phyloP scores from a whole-genome alignment of 768 basidiomycete genomes.

The Cyathus striatus region DNA sequence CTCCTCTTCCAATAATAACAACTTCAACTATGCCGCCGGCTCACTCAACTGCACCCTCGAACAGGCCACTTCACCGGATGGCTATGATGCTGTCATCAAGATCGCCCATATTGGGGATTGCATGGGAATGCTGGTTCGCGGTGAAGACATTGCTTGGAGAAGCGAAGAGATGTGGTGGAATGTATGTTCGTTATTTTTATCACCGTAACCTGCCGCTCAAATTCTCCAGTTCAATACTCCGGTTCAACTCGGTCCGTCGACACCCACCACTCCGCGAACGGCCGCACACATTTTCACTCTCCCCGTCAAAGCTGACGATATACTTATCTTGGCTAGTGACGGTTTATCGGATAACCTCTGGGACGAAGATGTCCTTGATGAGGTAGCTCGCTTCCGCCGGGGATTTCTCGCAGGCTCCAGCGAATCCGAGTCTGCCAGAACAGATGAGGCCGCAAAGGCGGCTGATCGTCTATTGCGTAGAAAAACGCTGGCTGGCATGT shows the following conservation, averaged over 20 bases:
- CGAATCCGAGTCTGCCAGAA: neutral
- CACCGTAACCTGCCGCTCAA: neutral
- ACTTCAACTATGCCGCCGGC: neutral
- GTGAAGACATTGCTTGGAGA: constrained; percentile 75
- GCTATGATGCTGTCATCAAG: constrained; percentile 57
- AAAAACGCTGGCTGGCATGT: constrained; percentile 59
- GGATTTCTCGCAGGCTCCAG: constrained; percentile 3
- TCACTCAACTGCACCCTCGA: constrained; percentile 2
- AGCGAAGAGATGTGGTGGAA: constrained; percentile 93
- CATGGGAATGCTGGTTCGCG: constrained; percentile 81
- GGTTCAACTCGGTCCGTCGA: constrained; percentile 35
- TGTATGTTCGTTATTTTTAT: constrained; percentile 29
- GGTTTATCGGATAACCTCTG: constrained; percentile 85
- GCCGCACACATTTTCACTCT: constrained; percentile 68
- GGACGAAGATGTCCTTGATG: constrained; percentile 85
- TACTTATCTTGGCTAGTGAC: constrained; percentile 78
- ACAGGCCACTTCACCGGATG: constrained; percentile 1
- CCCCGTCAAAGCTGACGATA: constrained; percentile 66
- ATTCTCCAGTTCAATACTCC: constrained; percentile 35
- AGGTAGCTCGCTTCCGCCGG: constrained; percentile 56
- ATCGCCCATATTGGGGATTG: constrained; percentile 88
- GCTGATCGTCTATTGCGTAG: constrained; percentile 29
- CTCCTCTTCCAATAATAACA: too few species aligned
- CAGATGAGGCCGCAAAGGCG: neutral
- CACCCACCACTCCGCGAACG: constrained; percentile 21